A percentile compares a stretch with the other conserved stretches of the same genome.
phyloP scores from a whole-genome alignment of 208 protist genomes.

The Entamoeba invadens region DNA sequence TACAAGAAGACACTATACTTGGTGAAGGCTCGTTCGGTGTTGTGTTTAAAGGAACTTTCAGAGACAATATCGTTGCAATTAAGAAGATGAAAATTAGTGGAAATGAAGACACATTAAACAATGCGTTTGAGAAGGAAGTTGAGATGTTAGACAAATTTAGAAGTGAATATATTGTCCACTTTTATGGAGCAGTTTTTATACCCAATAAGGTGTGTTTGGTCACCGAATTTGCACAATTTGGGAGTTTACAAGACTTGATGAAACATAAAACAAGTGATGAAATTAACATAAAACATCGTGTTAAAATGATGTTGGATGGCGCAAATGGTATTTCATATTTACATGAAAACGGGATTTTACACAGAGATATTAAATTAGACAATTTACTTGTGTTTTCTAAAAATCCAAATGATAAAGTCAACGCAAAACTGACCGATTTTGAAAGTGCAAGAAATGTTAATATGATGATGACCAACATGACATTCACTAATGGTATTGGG shows the following conservation, averaged over 20 bases:
- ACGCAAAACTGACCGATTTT: constrained; percentile 18
- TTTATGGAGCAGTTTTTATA: constrained; percentile 41
- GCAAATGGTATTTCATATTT: background rate
- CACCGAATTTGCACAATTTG: constrained; percentile 37
- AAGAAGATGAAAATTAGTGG: constrained; percentile 17
- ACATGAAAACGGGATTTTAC: constrained; percentile 1
- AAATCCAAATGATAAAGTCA: background rate
- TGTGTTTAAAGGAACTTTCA: constrained; percentile 8
- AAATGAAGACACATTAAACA: too few species aligned
- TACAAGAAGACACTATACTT: background rate
- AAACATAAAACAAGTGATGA: background rate
- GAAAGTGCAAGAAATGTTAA: background rate
- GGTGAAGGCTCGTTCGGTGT: constrained; percentile 19
- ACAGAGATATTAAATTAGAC: constrained; percentile 8
- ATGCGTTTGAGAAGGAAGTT: constrained; percentile 37
- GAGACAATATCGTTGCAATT: constrained; percentile 28
- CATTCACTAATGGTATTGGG: background rate
- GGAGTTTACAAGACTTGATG: constrained; percentile 12
- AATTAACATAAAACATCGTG: background rate
- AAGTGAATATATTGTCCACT: constrained; percentile 43
- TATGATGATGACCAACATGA: background rate
- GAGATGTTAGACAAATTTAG: constrained; percentile 23
- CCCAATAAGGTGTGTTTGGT: constrained; percentile 37
- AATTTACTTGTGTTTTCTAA: constrained; percentile 5
- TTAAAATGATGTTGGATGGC: background rate